Evolutionary conservation across 441 rosid species (phyloP).

Genomic region (Geranium incanum): DNA sequence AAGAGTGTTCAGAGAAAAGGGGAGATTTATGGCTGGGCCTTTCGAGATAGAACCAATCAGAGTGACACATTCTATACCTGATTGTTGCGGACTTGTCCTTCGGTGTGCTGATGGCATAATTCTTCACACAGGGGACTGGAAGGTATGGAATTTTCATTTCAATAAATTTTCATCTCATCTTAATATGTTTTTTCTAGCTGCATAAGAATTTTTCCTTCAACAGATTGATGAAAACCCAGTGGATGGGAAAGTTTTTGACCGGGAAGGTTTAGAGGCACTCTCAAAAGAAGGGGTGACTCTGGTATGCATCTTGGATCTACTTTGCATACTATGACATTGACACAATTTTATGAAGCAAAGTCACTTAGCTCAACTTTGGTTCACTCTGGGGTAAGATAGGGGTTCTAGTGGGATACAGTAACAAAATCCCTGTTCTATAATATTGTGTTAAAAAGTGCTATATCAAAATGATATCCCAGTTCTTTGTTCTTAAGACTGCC

Average conservation of each 20-base stretch:
- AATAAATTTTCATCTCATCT: neutral
- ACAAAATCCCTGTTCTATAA: no score
- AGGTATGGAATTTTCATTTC: constrained; percentile 37
- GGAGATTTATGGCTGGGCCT: constrained; percentile 79
- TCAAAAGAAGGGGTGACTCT: constrained; percentile 95
- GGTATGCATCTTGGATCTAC: constrained; percentile 40
- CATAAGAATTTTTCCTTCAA: constrained; percentile 23
- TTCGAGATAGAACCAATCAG: constrained; percentile 90
- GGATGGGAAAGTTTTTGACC: constrained; percentile 83
- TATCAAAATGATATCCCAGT: neutral
- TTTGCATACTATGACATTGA: neutral
- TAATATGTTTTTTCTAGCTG: constrained; percentile 19
- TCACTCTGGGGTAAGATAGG: neutral
- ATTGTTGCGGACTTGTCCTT: constrained; percentile 90
- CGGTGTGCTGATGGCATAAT: constrained; percentile 95
- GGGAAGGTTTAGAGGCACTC: constrained; percentile 73
- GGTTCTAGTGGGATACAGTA: neutral
- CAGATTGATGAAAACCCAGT: constrained; percentile 94
- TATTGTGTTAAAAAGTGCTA: neutral
- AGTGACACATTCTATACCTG: constrained; percentile 97
- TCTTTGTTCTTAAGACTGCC: neutral
- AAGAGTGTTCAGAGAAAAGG: neutral
- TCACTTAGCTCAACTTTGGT: neutral
- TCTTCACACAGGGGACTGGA: constrained; percentile 99
- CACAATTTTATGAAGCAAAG: neutral